These are phyloP conservation scores for Paraglomus occultum DNA, from an alignment of 192 early-diverging fungal species.

Conservation along the genomic window DNA sequence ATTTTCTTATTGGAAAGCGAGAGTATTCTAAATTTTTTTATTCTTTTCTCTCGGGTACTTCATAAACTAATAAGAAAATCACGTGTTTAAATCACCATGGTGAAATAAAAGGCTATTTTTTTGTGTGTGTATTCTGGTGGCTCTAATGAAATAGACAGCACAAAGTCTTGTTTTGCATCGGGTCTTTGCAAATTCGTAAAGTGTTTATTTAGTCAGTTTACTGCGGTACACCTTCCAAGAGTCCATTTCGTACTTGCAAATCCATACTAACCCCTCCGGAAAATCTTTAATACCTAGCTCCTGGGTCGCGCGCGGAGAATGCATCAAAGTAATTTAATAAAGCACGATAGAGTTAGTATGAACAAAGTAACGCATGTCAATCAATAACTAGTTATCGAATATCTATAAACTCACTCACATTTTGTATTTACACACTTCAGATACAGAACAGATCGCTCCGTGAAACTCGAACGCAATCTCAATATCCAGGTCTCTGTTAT, in stretches of 20 bases:
- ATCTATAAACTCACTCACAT: constrained; percentile 33
- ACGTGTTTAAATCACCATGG: no score
- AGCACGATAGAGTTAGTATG: background rate
- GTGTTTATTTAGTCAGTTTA: background rate
- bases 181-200: background rate
- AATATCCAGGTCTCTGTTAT: constrained; percentile 95
- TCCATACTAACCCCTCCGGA: background rate
- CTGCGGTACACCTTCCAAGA: background rate
- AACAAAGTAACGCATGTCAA: background rate
- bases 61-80: no score
- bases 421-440: constrained; percentile 46
- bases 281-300: constrained; percentile 30
- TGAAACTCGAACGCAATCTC: constrained; percentile 54
- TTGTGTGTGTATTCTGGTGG: no score
- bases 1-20: no score
- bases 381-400: background rate
- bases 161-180: background rate
- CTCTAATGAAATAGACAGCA: background rate
- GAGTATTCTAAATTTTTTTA: no score
- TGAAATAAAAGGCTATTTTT: no score
- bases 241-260: no score
- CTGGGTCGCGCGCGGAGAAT: constrained; percentile 4
- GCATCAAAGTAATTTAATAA: background rate
- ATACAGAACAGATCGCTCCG: constrained; percentile 34
- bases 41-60: no score